A percentile compares a stretch with the other conserved stretches of the same genome.
These are phyloP conservation scores for Bipolaris sorokiniana DNA, from an alignment of 2,329 filamentous ascomycete genomes.

Conservation along the genomic window DNA sequence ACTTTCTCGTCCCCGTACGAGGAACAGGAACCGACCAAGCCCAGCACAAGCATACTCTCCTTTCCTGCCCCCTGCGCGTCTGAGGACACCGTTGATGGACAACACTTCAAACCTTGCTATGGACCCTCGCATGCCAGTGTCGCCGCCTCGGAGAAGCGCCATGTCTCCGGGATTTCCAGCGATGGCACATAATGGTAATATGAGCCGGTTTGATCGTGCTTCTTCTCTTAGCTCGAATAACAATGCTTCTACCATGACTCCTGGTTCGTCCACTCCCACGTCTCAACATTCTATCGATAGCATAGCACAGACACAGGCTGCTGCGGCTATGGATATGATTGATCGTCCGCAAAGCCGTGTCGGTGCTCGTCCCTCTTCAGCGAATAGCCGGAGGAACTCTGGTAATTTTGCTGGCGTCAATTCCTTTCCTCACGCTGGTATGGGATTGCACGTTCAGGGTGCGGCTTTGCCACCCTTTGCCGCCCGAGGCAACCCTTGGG, in stretches of 20 bases:
- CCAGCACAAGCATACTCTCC: constrained; percentile 46
- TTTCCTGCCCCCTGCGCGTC: constrained; percentile 41
- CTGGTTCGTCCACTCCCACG: constrained; percentile 37
- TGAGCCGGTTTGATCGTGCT: constrained; percentile 31
- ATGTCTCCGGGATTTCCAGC: constrained; percentile 31
- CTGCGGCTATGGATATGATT: constrained; percentile 42
- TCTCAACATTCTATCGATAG: constrained; percentile 37
- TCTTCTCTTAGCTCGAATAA: constrained; percentile 39
- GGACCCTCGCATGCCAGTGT: constrained; percentile 34
- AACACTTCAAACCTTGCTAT: constrained; percentile 33
- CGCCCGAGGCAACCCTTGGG: constrained; percentile 47
- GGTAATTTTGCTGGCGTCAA: constrained; percentile 42
- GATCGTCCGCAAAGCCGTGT: constrained; percentile 49
- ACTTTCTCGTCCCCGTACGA: constrained; percentile 47
- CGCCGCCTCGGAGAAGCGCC: constrained; percentile 38
- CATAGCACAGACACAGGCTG: constrained; percentile 37
- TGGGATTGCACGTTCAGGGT: constrained; percentile 44
- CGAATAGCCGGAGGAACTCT: constrained; percentile 43
- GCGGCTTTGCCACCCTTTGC: constrained; percentile 39
- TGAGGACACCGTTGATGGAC: constrained; percentile 46
- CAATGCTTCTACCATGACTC: constrained; percentile 39
- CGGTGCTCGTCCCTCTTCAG: constrained; percentile 45
- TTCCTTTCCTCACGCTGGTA: constrained; percentile 37
- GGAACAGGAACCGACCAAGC: constrained; percentile 48
- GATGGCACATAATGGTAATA: constrained; percentile 19